Evolutionary conservation across 2,329 filamentous ascomycete species (phyloP), one percentile per base, ranked within the genome.

Genomic region (Clonostachys solani): DNA sequence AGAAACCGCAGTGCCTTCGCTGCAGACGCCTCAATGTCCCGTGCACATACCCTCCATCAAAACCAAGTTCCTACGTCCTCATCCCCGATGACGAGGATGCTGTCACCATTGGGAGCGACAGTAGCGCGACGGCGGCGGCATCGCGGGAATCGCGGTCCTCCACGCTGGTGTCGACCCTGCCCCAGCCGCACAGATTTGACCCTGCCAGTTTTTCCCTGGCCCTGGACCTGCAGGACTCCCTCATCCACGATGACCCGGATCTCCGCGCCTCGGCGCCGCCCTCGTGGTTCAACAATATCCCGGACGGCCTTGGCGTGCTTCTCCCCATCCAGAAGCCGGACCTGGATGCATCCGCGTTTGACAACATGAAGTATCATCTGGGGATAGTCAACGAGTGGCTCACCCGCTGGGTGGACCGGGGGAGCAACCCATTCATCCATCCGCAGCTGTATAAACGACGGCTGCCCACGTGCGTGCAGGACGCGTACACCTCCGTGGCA

Each of bases 371-470:
- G 15, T 4, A 18, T 18, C 36, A 38, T 12, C 3, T 38, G 15
- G 15, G 36, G 18, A 43, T 38, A 6, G 10, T 52, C 3, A 40
- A 46, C 19, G n/a, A 19, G 4, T 59, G 57, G 57, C 49, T 59
- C 4, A 41, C 19, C 15, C 46, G 51, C 42, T 59, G 54, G 52
- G 44, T 54, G 36, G 42, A 45, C 13, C 48, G 47, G 41, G 52
- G 52, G 12, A 54, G 47, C 40, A 55, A 52, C 40, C 49, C 53
- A 4, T 57, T 60, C 40, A 58, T 60, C 35, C 57, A 60, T 42
- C 17, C 43, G 7, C 48, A 44, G 12, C 43, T 58, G 1, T 63
- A 63, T 29, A 48, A 49, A 17, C 42, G 46, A 7, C 29, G 48
- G 7, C 45, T 55, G 40, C 55, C 56, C 0, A 19, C 23, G 13